A percentile compares a stretch with the other conserved stretches of the same genome.
These are phyloP conservation scores for Microbotryum silenes-acaulis DNA, from an alignment of 1,284 basidiomycete species.

Conservation along the genomic window DNA sequence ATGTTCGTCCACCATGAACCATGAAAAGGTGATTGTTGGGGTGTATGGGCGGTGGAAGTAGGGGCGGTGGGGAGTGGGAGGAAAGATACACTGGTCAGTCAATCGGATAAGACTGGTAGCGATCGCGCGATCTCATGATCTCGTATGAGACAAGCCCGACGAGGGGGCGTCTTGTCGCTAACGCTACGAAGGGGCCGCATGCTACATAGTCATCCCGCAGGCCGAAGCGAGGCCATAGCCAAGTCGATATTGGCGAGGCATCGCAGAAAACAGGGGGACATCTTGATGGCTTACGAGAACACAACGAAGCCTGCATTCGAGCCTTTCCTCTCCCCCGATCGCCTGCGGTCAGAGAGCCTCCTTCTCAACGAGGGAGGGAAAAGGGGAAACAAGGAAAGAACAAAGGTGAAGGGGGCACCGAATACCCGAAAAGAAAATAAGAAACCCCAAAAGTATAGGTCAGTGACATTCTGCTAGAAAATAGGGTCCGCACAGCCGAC, in stretches of 20 bases:
- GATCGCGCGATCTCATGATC: not conserved
- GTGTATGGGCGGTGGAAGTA: no score
- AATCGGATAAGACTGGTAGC: not conserved
- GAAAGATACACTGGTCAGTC: not conserved
- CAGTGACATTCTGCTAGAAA: not conserved
- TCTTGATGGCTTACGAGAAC: slow-evolving; percentile 9
- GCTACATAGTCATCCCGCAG: not conserved
- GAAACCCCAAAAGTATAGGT: not conserved
- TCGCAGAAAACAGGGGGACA: no score
- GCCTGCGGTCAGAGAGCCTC: slow-evolving; percentile 16
- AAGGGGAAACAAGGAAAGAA: not conserved
- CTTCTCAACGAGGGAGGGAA: slow-evolving; percentile 1
- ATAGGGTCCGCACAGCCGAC: no score
- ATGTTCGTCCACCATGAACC: no score
- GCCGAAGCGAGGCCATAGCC: not conserved
- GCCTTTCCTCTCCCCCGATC: slow-evolving; percentile 12
- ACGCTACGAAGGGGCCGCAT: no score
- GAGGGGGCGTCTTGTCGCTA: not conserved
- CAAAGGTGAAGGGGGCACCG: not conserved
- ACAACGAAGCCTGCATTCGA: not conserved
- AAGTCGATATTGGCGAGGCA: no score
- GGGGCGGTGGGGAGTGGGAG: no score
- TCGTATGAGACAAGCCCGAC: not conserved
- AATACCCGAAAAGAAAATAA: not conserved
- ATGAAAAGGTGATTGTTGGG: no score